Percentiles rank a stretch among this genome's conserved stretches.
Evolutionary conservation across 768 basidiomycete genomes (phyloP).

Genomic region (Mycena rebaudengoi): DNA sequence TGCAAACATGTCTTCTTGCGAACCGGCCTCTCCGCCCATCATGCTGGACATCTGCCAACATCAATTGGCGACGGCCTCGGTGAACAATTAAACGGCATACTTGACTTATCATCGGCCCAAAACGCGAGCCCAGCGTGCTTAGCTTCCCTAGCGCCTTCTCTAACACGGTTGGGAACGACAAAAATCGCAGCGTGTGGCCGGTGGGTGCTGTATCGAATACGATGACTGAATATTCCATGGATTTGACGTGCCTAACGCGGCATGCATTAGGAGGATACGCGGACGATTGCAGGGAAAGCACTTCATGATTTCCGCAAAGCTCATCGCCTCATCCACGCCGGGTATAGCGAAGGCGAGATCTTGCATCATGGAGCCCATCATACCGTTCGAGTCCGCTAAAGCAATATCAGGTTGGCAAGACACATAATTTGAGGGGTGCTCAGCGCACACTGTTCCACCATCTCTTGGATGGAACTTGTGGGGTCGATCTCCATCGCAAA

Average conservation of each 20-base stretch:
- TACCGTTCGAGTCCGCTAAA: constrained; percentile 85
- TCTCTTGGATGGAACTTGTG: constrained; percentile 96
- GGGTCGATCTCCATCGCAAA: constrained; percentile 99
- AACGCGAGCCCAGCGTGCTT: constrained; percentile 90
- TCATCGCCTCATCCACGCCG: constrained; percentile 99
- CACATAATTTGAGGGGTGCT: not conserved
- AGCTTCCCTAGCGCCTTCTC: constrained; percentile 98
- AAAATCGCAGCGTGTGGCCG: constrained; percentile 96
- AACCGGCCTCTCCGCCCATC: constrained; percentile 91
- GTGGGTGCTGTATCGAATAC: constrained; percentile 99
- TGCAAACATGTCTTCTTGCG: constrained; percentile 98
- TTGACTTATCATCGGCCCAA: constrained; percentile 97
- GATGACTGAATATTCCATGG: constrained; percentile 99
- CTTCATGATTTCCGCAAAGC: constrained; percentile 99
- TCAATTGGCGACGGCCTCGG: not conserved
- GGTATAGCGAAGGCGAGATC: constrained; percentile 99
- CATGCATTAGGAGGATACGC: not conserved
- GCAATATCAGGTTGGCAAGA: not conserved
- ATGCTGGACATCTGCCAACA: constrained; percentile 84
- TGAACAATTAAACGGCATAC: constrained; percentile 35
- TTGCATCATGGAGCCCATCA: constrained; percentile 99
- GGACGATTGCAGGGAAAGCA: constrained; percentile 44
- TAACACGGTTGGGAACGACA: constrained; percentile 97
- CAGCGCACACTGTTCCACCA: constrained; percentile 92
- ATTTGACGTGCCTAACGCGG: constrained; percentile 89